Evolutionary conservation across 192 early-diverging fungal genomes (phyloP).

Genomic region (Coemansia sp.): DNA sequence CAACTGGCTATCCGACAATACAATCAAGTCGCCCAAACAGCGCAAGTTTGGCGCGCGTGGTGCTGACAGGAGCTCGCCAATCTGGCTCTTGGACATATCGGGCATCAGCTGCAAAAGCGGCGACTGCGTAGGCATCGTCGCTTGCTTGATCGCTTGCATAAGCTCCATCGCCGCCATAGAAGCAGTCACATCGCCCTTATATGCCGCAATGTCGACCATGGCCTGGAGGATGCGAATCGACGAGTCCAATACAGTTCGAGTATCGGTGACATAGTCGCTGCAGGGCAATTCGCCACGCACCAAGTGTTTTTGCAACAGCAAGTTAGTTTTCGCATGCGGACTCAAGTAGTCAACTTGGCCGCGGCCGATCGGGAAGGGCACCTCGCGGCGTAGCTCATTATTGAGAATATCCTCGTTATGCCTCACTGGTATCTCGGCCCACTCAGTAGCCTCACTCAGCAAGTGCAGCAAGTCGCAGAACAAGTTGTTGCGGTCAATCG

Average conservation of each 20-base stretch:
- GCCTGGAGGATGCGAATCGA: slow-evolving; percentile 90
- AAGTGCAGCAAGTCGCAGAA: slow-evolving; percentile 72
- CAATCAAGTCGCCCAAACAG: slow-evolving; percentile 34
- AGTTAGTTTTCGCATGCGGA: slow-evolving; percentile 88
- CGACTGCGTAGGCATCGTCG: slow-evolving; percentile 77
- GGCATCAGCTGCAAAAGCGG: slow-evolving; percentile 66
- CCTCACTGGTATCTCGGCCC: slow-evolving; percentile 88
- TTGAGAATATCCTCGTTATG: slow-evolving; percentile 95
- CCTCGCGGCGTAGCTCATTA: slow-evolving; percentile 71
- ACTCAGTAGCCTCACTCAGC: slow-evolving; percentile 83
- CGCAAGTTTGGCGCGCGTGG: slow-evolving; percentile 4
- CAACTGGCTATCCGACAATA: slow-evolving; percentile 45
- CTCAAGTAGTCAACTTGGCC: slow-evolving; percentile 65
- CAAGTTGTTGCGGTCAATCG: slow-evolving; percentile 45
- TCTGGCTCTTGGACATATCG: slow-evolving; percentile 43
- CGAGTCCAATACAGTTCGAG: slow-evolving; percentile 87
- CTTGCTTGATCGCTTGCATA: slow-evolving; percentile 94
- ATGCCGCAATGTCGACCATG: slow-evolving; percentile 88
- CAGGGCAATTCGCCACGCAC: slow-evolving; percentile 77
- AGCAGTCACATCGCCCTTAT: slow-evolving; percentile 64
- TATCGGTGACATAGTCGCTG: slow-evolving; percentile 91
- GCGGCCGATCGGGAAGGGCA: slow-evolving; percentile 67
- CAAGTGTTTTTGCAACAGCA: slow-evolving; percentile 89
- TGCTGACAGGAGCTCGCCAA: neutral
- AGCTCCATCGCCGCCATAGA: slow-evolving; percentile 77